Conservation (phyloP, 148 eudicot genomes). For the Diospyros kaki region DNA sequence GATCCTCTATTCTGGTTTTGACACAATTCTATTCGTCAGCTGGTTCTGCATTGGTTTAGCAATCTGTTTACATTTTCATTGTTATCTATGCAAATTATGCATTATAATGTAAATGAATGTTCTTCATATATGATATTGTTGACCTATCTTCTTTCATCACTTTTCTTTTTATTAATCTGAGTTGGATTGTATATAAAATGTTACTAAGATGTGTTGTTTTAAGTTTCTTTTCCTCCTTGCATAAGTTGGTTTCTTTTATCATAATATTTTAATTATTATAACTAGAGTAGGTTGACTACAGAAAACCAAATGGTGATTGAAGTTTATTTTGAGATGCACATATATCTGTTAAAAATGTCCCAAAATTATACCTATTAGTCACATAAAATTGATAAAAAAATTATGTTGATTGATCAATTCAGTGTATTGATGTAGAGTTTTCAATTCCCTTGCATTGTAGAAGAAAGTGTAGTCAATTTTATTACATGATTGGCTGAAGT, state of each 20-base stretch:
- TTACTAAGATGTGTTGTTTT: too few species aligned
- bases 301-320: background rate
- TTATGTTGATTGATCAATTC: background rate
- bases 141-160: background rate
- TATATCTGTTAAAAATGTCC: background rate
- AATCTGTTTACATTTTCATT: constrained; percentile 1
- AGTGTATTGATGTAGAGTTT: background rate
- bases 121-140: background rate
- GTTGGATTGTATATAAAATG: too few species aligned
- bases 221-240: too few species aligned
- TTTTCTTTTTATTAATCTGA: background rate
- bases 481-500: background rate
- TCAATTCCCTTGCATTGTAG: too few species aligned
- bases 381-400: background rate
- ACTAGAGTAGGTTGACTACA: too few species aligned
- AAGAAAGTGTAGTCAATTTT: background rate
- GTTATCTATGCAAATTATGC: background rate
- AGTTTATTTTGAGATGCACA: background rate
- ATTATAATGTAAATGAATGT: background rate
- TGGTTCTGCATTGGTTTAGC: background rate
- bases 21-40: background rate
- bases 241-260: too few species aligned
- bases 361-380: background rate
- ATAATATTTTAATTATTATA: too few species aligned
- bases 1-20: constrained; percentile 21